A percentile compares a stretch with the other conserved stretches of the same genome.
Evolutionary conservation across 2,329 filamentous ascomycete genomes (phyloP).

Genomic region (Colletotrichum chlorophyti): DNA sequence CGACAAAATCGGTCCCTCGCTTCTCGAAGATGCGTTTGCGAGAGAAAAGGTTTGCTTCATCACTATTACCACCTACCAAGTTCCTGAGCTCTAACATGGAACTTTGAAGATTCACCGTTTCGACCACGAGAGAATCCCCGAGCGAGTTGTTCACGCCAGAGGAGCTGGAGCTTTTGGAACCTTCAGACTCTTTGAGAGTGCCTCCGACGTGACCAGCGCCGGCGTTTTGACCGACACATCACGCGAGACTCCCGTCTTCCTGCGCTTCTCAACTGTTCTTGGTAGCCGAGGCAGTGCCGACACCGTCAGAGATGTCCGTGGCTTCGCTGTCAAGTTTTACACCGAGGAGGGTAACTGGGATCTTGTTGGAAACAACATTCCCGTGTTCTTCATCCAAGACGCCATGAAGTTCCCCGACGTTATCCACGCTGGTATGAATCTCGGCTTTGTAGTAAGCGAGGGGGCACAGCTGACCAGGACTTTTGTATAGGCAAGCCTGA

Average conservation of each 20-base stretch:
- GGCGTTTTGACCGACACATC: slow-evolving; percentile 72
- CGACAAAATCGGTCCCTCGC: slow-evolving; percentile 68
- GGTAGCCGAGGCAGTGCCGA: slow-evolving; percentile 79
- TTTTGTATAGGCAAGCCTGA: slow-evolving; percentile 72
- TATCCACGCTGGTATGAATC: slow-evolving; percentile 46
- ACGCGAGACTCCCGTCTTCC: slow-evolving; percentile 70
- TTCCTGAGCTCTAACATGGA: background rate
- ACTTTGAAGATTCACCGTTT: slow-evolving; percentile 77
- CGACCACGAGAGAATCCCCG: slow-evolving; percentile 70
- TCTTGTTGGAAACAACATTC: slow-evolving; percentile 72
- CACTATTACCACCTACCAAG: fast-evolving
- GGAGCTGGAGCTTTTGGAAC: slow-evolving; percentile 65
- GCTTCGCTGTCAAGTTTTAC: slow-evolving; percentile 81
- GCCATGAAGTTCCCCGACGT: slow-evolving; percentile 77
- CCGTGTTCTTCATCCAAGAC: slow-evolving; percentile 80
- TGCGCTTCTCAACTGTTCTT: slow-evolving; percentile 81
- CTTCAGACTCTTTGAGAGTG: slow-evolving; percentile 53
- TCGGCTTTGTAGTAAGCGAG: fast-evolving
- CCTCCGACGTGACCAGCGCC: slow-evolving; percentile 68
- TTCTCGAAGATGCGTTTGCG: slow-evolving; percentile 75
- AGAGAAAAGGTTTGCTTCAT: slow-evolving; percentile 70
- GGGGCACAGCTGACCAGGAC: background rate
- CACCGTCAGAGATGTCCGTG: slow-evolving; percentile 81
- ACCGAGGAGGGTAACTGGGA: slow-evolving; percentile 82
- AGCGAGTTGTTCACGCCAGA: slow-evolving; percentile 67